phyloP scores from a whole-genome alignment of 345 rosid genomes.

The Eutrema japonicum region DNA sequence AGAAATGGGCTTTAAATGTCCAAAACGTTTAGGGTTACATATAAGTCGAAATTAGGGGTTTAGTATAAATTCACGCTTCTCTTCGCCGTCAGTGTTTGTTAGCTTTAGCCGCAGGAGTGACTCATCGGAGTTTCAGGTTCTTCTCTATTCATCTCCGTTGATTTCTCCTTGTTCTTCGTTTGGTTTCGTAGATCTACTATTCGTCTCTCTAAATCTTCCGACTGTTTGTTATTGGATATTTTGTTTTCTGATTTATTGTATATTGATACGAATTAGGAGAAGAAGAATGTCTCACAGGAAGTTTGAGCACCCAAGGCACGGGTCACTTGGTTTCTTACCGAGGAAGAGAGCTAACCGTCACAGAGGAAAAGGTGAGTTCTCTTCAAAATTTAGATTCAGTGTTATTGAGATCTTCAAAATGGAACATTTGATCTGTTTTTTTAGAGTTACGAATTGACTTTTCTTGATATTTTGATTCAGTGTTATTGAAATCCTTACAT shows the following conservation, averaged over 20 bases:
- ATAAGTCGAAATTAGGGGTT: constrained; percentile 22
- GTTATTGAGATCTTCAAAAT: not conserved
- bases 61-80: not conserved
- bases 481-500: not conserved
- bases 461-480: not conserved
- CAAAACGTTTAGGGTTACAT: constrained; percentile 1
- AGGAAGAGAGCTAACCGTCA: constrained; percentile 85
- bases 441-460: not conserved
- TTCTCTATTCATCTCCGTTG: not conserved
- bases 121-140: constrained; percentile 31
- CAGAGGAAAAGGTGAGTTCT: constrained; percentile 70
- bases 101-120: constrained; percentile 30
- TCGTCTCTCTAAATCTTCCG: too few relatives aligned
- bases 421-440: not conserved
- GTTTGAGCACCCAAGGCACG: constrained; percentile 95
- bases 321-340: constrained; percentile 86
- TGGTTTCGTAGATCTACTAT: not conserved
- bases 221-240: too few relatives aligned
- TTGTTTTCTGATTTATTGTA: not conserved
- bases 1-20: not conserved
- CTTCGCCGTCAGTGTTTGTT: not conserved
- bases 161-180: not conserved
- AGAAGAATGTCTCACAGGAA: constrained; percentile 82
- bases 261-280: not conserved
- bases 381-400: not conserved